These are phyloP conservation scores for Phytophthora idaei DNA, from an alignment of 352 stramenopile species.

Conservation along the genomic window DNA sequence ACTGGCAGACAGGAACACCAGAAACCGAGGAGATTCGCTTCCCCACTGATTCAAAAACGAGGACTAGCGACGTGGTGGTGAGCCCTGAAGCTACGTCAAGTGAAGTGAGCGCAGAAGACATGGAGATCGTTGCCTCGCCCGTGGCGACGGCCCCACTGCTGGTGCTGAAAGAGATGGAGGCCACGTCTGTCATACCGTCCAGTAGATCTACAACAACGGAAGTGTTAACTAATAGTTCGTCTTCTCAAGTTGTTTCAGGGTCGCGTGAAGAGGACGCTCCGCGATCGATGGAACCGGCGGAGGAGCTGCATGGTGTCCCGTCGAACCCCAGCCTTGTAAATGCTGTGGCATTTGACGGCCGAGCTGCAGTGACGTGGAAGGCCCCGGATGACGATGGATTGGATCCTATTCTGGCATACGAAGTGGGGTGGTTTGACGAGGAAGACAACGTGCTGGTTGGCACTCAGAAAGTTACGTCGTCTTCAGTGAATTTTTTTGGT, in stretches of 20 bases:
- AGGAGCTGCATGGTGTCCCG: slow-evolving; percentile 59
- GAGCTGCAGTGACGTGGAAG: slow-evolving; percentile 68
- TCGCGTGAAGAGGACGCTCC: background rate
- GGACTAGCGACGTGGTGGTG: background rate
- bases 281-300: slow-evolving; percentile 5
- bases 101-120: background rate
- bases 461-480: slow-evolving; percentile 43
- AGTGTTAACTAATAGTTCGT: background rate
- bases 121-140: slow-evolving; percentile 6
- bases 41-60: background rate
- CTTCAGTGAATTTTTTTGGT: slow-evolving; percentile 24
- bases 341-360: slow-evolving; percentile 54
- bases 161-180: slow-evolving; percentile 10
- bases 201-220: background rate
- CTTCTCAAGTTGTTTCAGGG: slow-evolving; percentile 3
- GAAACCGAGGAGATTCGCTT: slow-evolving; percentile 18
- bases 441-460: slow-evolving; percentile 45
- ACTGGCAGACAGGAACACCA: background rate
- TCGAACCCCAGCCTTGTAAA: slow-evolving; percentile 67
- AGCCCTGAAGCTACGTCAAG: background rate
- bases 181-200: background rate
- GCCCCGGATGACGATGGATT: slow-evolving; percentile 66
- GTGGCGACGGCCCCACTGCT: slow-evolving; percentile 15
- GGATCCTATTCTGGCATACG: slow-evolving; percentile 64
- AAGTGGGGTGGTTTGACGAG: slow-evolving; percentile 69